phyloP scores from a whole-genome alignment of 2,329 filamentous ascomycete species.

The Trichoderma sp. region DNA sequence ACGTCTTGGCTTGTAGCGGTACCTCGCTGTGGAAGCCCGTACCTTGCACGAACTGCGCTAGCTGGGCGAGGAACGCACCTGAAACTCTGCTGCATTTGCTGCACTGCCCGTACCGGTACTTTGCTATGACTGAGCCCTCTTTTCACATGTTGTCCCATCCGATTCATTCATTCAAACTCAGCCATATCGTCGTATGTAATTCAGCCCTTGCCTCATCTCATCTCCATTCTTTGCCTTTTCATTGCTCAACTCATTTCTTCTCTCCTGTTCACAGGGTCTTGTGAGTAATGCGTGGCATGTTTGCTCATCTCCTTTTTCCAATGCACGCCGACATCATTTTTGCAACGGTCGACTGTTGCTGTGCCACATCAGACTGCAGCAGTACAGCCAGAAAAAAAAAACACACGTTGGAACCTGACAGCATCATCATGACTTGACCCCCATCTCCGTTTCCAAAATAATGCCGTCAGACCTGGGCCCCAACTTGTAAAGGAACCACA shows the following conservation, averaged over 20 bases:
- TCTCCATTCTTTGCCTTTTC: background rate
- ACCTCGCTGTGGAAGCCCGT: background rate
- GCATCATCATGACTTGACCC: constrained; percentile 9
- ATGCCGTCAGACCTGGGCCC: background rate
- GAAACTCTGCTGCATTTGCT: background rate
- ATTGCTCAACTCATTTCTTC: background rate
- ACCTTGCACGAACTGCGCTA: background rate
- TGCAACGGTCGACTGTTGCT: background rate
- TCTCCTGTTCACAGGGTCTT: background rate
- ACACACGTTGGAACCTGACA: background rate
- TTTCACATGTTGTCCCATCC: background rate
- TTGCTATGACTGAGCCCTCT: too few species aligned
- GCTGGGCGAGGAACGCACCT: background rate
- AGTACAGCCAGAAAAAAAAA: too few species aligned
- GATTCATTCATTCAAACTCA: background rate
- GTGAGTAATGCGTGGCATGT: background rate
- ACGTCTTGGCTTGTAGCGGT: background rate
- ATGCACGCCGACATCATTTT: background rate
- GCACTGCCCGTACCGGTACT: background rate
- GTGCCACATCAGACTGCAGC: background rate
- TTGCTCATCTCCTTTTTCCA: background rate
- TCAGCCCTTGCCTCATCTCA: background rate
- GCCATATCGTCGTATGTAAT: background rate
- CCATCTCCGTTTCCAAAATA: background rate
- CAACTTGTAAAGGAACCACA: background rate